phyloP scores from a whole-genome alignment of 2,329 filamentous ascomycete species.

The Ascochyta viciae-villosae region DNA sequence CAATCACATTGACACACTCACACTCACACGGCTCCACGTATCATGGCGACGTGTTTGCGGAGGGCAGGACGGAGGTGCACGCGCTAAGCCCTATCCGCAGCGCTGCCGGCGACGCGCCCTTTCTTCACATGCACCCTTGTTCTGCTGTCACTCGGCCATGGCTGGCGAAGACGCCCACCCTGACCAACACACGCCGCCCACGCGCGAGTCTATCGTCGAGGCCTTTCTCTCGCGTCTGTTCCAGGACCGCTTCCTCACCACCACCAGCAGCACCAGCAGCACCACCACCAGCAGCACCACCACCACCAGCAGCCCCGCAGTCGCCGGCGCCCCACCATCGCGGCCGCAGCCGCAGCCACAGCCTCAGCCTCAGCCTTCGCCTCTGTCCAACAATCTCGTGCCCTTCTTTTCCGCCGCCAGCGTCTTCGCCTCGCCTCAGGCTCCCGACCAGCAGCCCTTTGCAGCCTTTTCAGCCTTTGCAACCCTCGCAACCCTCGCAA shows the following conservation, averaged over 20 bases:
- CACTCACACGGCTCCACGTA: background rate
- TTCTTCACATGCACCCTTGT: conserved; percentile 24
- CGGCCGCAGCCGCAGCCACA: too few species aligned
- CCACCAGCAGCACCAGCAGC: too few species aligned
- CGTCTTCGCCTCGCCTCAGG: conserved; percentile 16
- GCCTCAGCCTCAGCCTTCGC: conserved; percentile 16
- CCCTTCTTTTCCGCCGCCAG: conserved; percentile 34
- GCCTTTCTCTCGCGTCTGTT: conserved; percentile 33
- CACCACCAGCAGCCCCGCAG: conserved; percentile 15
- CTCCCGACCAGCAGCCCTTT: background rate
- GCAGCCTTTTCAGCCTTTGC: background rate
- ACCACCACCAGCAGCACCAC: too few species aligned
- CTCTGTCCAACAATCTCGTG: conserved; percentile 24
- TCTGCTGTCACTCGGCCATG: conserved; percentile 13
- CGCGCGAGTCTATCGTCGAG: conserved; percentile 19
- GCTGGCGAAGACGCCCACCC: conserved; percentile 15
- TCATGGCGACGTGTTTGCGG: conserved; percentile 12
- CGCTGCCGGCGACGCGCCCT: conserved; percentile 11
- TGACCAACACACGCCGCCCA: conserved; percentile 3
- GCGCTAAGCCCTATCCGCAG: conserved; percentile 9
- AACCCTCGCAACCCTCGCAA: background rate
- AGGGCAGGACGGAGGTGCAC: conserved; percentile 22
- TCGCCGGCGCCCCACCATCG: too few species aligned
- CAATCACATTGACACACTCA: too few species aligned
- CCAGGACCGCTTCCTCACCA: conserved; percentile 29